Evolutionary conservation across 306 rosid genomes (phyloP).

Genomic region (Phaseolus lunatus): DNA sequence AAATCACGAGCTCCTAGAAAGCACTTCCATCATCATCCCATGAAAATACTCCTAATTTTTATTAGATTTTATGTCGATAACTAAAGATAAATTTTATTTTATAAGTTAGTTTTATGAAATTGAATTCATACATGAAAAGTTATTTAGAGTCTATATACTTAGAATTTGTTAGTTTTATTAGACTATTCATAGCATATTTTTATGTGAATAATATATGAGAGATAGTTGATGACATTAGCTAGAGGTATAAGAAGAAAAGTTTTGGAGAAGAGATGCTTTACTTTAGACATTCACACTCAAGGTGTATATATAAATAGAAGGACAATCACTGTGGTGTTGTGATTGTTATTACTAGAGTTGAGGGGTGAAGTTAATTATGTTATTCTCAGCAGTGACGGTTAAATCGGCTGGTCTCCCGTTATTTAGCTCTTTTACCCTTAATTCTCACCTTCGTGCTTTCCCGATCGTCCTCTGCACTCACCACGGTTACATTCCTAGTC

Average conservation of each 20-base stretch:
- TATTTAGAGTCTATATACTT: too few species aligned
- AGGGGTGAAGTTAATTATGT: slow-evolving; percentile 38
- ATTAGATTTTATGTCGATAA: too few species aligned
- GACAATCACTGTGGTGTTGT: neutral
- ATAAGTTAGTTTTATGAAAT: too few species aligned
- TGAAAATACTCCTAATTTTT: too few species aligned
- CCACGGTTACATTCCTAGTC: slow-evolving; percentile 48
- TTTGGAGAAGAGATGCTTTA: neutral
- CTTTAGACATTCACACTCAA: neutral
- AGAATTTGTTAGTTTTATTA: too few species aligned
- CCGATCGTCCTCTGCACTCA: slow-evolving; percentile 32
- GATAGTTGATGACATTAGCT: too few species aligned
- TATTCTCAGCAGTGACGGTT: slow-evolving; percentile 41
- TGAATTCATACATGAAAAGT: too few species aligned
- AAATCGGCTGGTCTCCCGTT: slow-evolving; percentile 18
- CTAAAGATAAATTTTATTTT: too few species aligned
- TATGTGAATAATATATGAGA: too few species aligned
- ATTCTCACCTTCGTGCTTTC: slow-evolving; percentile 23
- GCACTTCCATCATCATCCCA: too few species aligned
- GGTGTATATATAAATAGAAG: neutral
- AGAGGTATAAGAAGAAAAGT: neutral
- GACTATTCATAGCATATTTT: too few species aligned
- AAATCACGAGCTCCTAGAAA: too few species aligned
- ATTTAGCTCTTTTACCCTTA: neutral
- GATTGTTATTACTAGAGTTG: neutral